These are phyloP conservation scores for Fistulifera pelliculosa DNA, from an alignment of 108 stramenopile genomes.

Conservation along the genomic window DNA sequence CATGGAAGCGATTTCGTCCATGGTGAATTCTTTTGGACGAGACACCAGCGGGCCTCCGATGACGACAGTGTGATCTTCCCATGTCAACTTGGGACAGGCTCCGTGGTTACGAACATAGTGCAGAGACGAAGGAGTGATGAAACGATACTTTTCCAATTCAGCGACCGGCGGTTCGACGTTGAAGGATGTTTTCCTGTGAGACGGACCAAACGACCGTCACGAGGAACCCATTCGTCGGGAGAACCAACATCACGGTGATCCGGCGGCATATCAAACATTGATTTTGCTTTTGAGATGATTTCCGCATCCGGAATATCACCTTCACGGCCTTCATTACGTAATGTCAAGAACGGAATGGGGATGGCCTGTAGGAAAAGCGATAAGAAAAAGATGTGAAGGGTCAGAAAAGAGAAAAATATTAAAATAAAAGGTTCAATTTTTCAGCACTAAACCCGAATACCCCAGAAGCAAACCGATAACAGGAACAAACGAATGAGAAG, in stretches of 20 bases:
- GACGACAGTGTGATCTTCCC: slow-evolving; percentile 70
- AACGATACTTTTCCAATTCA: slow-evolving; percentile 52
- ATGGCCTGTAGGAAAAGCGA: slow-evolving; percentile 68
- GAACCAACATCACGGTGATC: slow-evolving; percentile 78
- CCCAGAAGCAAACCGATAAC: no score
- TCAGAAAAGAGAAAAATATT: no score
- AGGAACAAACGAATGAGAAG: no score
- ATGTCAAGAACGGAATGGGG: slow-evolving; percentile 53
- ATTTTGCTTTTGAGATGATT: slow-evolving; percentile 34
- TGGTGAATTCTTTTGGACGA: slow-evolving; percentile 52
- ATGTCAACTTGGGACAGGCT: slow-evolving; percentile 69
- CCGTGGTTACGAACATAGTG: slow-evolving; percentile 90
- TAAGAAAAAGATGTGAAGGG: no score
- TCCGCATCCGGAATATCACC: slow-evolving; percentile 40
- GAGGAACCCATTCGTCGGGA: slow-evolving; percentile 85
- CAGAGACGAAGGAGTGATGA: slow-evolving; percentile 76
- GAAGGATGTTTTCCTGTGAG: slow-evolving; percentile 95
- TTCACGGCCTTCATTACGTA: slow-evolving; percentile 34
- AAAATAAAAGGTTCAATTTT: no score
- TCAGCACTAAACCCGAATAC: no score
- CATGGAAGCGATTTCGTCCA: slow-evolving; percentile 70
- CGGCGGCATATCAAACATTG: slow-evolving; percentile 47
- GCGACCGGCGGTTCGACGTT: slow-evolving; percentile 93
- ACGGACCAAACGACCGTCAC: slow-evolving; percentile 84
- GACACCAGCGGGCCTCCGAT: slow-evolving; percentile 48